These are phyloP conservation scores for Leonotis leonurus DNA, from an alignment of 257 asterid genomes.

Conservation along the genomic window DNA sequence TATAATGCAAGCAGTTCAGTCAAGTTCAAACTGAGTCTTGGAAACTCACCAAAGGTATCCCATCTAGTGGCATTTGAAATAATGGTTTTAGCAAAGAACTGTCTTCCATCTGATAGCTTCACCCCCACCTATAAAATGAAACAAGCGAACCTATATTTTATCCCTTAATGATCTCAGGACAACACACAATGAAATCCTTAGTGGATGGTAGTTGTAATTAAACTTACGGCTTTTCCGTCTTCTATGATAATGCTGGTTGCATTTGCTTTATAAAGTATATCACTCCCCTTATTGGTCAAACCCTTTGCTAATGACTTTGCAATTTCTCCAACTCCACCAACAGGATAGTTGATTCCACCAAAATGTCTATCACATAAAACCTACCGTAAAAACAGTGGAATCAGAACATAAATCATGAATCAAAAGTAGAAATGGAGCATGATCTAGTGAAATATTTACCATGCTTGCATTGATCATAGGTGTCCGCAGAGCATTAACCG, in stretches of 20 bases:
- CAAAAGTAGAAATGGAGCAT: neutral
- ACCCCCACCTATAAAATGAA: slow-evolving; percentile 69
- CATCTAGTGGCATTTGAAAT: slow-evolving; percentile 98
- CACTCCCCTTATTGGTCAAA: slow-evolving; percentile 61
- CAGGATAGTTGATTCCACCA: slow-evolving; percentile 98
- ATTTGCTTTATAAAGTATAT: slow-evolving; percentile 78
- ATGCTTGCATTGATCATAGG: slow-evolving; percentile 99
- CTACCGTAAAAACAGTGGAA: slow-evolving; percentile 30
- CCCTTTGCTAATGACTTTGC: slow-evolving; percentile 86
- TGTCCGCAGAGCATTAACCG: slow-evolving; percentile 81
- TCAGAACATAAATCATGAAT: neutral
- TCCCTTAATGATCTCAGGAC: slow-evolving; percentile 7
- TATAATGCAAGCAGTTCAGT: slow-evolving; percentile 6
- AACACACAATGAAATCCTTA: neutral
- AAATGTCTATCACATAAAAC: slow-evolving; percentile 97
- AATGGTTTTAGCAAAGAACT: slow-evolving; percentile 73
- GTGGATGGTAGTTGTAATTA: slow-evolving; percentile 3
- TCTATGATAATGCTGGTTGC: slow-evolving; percentile 61
- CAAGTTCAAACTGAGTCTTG: slow-evolving; percentile 13
- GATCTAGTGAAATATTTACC: slow-evolving; percentile 40
- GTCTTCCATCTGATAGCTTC: slow-evolving; percentile 79
- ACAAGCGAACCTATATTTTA: slow-evolving; percentile 7
- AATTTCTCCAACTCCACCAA: slow-evolving; percentile 97
- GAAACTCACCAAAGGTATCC: slow-evolving; percentile 91
- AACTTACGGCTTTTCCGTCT: slow-evolving; percentile 80